These are phyloP conservation scores for Aquilaria agallochum DNA, from an alignment of 441 rosid genomes.

Conservation along the genomic window DNA sequence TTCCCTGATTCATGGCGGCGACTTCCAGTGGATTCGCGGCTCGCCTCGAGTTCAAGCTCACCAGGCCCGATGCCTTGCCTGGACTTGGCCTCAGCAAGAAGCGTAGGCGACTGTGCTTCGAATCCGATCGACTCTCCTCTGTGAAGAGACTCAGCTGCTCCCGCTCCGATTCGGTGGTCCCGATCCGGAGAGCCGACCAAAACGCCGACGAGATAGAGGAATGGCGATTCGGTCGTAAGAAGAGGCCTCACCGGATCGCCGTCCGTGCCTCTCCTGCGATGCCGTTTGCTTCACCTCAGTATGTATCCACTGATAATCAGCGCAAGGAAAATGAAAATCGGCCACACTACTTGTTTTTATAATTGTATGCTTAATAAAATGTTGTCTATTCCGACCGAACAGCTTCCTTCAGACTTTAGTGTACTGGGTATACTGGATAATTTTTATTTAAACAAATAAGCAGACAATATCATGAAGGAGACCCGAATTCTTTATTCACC, in stretches of 20 bases:
- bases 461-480: too few relatives aligned
- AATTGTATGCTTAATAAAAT: too few relatives aligned
- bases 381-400: too few relatives aligned
- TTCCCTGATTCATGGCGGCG: constrained; percentile 48
- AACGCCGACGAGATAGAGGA: constrained; percentile 50
- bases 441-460: too few relatives aligned
- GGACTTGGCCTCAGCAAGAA: constrained; percentile 15
- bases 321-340: too few relatives aligned
- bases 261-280: constrained; percentile 56
- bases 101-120: constrained; percentile 20
- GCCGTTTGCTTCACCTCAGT: constrained; percentile 90
- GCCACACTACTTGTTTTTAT: too few relatives aligned
- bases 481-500: too few relatives aligned
- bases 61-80: constrained; percentile 19
- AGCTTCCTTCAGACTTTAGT: too few relatives aligned
- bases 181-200: constrained; percentile 38
- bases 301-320: constrained; percentile 9
- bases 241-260: constrained; percentile 46
- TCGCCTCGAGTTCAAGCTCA: constrained; percentile 42
- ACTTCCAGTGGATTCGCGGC: constrained; percentile 39
- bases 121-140: constrained; percentile 11
- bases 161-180: constrained; percentile 53
- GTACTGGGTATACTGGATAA: too few relatives aligned
- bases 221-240: constrained; percentile 48
- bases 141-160: constrained; percentile 42